These are phyloP conservation scores for Rubus idaeus DNA, from an alignment of 306 rosid genomes.

Conservation along the genomic window DNA sequence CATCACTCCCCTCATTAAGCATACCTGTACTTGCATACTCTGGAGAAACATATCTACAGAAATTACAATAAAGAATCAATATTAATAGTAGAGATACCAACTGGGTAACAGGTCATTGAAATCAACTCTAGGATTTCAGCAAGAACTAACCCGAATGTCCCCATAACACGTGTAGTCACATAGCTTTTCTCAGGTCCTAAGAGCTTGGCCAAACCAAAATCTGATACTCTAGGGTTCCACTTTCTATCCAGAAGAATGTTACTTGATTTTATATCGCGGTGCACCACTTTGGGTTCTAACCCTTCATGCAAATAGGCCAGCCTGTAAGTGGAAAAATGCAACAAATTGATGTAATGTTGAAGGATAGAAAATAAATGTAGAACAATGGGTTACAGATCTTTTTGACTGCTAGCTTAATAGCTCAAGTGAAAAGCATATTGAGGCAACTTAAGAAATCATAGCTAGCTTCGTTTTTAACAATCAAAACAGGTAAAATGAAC, in stretches of 20 bases:
- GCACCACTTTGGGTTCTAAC: slow-evolving; percentile 96
- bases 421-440: neutral
- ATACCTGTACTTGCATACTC: slow-evolving; percentile 96
- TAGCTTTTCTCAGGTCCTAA: slow-evolving; percentile 77
- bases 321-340: slow-evolving; percentile 45
- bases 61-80: slow-evolving; percentile 5
- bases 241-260: slow-evolving; percentile 88
- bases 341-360: slow-evolving; percentile 10
- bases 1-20: slow-evolving; percentile 95
- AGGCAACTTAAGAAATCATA: neutral
- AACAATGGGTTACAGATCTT: neutral
- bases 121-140: slow-evolving; percentile 11
- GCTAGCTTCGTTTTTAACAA: neutral
- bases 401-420: neutral
- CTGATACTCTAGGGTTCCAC: slow-evolving; percentile 91
- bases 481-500: slow-evolving; percentile 8
- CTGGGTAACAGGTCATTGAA: neutral
- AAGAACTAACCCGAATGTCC: slow-evolving; percentile 79
- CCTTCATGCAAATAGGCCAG: slow-evolving; percentile 95
- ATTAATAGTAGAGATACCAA: neutral
- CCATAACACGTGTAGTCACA: slow-evolving; percentile 97
- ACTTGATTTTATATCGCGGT: slow-evolving; percentile 92
- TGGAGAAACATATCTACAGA: slow-evolving; percentile 87
- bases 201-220: slow-evolving; percentile 97
- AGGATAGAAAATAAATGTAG: slow-evolving; percentile 5